These are phyloP conservation scores for Grosmannia clavigera DNA, from an alignment of 2,329 filamentous ascomycete genomes.

Conservation along the genomic window DNA sequence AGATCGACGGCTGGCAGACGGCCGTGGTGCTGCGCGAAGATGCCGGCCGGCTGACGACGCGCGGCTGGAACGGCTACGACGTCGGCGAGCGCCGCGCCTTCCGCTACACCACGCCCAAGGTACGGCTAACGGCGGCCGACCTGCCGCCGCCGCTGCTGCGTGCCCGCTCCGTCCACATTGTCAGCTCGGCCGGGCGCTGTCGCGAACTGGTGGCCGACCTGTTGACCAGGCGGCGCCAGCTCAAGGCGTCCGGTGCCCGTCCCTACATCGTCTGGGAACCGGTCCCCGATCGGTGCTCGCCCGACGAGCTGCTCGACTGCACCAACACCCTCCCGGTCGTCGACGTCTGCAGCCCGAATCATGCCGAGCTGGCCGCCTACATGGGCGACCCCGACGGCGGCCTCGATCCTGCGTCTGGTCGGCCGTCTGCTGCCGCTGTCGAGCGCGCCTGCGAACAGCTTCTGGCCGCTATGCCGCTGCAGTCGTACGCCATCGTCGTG, in stretches of 20 bases:
- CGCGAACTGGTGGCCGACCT: constrained; percentile 66
- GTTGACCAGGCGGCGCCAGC: constrained; percentile 30
- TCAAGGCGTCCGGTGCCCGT: constrained; percentile 18
- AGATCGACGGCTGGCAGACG: constrained; percentile 66
- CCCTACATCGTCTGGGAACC: constrained; percentile 92
- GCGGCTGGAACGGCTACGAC: constrained; percentile 84
- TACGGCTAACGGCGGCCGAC: constrained; percentile 62
- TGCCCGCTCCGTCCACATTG: constrained; percentile 73
- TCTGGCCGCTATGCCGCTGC: constrained; percentile 49
- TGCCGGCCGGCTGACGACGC: constrained; percentile 60
- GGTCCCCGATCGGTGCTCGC: constrained; percentile 74
- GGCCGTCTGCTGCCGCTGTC: constrained; percentile 37
- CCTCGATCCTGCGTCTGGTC: constrained; percentile 40
- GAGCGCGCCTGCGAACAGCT: constrained; percentile 52
- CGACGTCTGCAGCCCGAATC: constrained; percentile 66
- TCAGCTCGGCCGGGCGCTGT: constrained; percentile 69
- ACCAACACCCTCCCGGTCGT: constrained; percentile 50
- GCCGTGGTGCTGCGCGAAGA: constrained; percentile 57
- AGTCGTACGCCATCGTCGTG: constrained; percentile 55
- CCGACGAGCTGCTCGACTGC: constrained; percentile 52
- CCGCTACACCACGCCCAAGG: constrained; percentile 77
- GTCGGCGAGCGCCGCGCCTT: constrained; percentile 52
- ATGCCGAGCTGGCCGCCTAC: constrained; percentile 75
- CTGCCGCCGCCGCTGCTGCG: constrained; percentile 54
- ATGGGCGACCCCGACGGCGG: constrained; percentile 52